These are phyloP conservation scores for Senecio squalidus DNA, from an alignment of 140 eudicot species.

Conservation along the genomic window DNA sequence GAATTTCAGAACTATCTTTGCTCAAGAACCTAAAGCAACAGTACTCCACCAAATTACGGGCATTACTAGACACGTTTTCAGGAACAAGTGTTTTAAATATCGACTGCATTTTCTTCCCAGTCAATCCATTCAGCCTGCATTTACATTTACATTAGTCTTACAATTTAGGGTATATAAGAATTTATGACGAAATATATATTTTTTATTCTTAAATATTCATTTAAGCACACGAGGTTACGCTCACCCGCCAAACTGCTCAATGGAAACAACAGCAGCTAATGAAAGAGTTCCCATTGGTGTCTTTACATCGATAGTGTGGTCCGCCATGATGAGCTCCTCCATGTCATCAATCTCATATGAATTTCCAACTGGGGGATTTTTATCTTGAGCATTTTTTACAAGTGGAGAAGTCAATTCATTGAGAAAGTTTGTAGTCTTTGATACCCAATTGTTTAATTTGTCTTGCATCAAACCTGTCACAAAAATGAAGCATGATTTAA, in stretches of 20 bases:
- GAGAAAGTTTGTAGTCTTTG: constrained; percentile 67
- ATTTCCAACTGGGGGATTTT: constrained; percentile 31
- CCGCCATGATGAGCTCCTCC: constrained; percentile 67
- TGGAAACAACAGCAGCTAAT: constrained; percentile 67
- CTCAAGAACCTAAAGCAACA: constrained; percentile 64
- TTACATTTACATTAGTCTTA: constrained; percentile 14
- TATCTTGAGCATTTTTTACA: constrained; percentile 35
- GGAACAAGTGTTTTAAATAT: constrained; percentile 44
- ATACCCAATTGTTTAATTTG: constrained; percentile 53
- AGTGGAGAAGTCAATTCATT: constrained; percentile 71
- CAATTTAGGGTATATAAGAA: background rate
- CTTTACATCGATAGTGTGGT: constrained; percentile 60
- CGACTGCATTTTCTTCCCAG: constrained; percentile 64
- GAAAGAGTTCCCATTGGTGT: constrained; percentile 70
- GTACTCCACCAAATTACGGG: constrained; percentile 67
- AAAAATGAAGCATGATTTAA: background rate
- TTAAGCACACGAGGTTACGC: background rate
- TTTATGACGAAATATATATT: background rate
- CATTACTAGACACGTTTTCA: constrained; percentile 37
- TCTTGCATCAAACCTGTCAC: constrained; percentile 62
- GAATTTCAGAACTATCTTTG: constrained; percentile 52
- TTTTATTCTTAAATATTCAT: background rate
- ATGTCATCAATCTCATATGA: constrained; percentile 38
- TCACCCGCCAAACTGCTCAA: constrained; percentile 93
- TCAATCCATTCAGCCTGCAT: constrained; percentile 75